Evolutionary conservation across 202 grass and related monocot species (phyloP).

Genomic region (Elaeis oleifera): DNA sequence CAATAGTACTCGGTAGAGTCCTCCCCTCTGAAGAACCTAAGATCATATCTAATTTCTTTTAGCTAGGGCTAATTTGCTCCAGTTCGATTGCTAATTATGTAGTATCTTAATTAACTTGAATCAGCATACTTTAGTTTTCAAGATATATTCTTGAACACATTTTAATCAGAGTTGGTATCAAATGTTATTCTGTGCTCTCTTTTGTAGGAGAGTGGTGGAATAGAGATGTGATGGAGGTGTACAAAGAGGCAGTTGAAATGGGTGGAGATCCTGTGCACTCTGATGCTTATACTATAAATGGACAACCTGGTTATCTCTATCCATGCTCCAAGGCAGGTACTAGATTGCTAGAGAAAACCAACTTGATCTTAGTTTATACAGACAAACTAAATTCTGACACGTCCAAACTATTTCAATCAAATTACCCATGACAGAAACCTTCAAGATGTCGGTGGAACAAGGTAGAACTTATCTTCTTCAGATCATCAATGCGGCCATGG

Average conservation of each 20-base stretch:
- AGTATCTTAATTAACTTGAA: no score
- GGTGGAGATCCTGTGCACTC: background rate
- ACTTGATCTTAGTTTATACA: background rate
- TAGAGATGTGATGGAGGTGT: background rate
- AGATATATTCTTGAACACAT: no score
- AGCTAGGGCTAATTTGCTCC: no score
- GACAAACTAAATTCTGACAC: background rate
- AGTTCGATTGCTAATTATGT: no score
- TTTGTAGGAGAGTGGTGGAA: slow-evolving; percentile 12
- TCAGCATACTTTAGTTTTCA: no score
- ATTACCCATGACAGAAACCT: background rate
- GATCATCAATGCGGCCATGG: background rate
- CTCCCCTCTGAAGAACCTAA: no score
- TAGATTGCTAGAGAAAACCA: background rate
- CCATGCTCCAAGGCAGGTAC: slow-evolving; percentile 4
- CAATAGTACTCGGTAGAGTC: no score
- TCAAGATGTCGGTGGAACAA: background rate
- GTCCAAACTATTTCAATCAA: background rate
- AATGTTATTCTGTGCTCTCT: background rate
- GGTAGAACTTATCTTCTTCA: slow-evolving; percentile 3
- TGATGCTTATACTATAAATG: slow-evolving; percentile 3
- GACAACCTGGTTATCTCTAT: slow-evolving; percentile 1
- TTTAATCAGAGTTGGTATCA: no score
- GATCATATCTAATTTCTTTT: no score
- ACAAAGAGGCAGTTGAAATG: background rate